Evolutionary conservation across 2,329 filamentous ascomycete genomes (phyloP).

Genomic region (Clonostachys sp.): DNA sequence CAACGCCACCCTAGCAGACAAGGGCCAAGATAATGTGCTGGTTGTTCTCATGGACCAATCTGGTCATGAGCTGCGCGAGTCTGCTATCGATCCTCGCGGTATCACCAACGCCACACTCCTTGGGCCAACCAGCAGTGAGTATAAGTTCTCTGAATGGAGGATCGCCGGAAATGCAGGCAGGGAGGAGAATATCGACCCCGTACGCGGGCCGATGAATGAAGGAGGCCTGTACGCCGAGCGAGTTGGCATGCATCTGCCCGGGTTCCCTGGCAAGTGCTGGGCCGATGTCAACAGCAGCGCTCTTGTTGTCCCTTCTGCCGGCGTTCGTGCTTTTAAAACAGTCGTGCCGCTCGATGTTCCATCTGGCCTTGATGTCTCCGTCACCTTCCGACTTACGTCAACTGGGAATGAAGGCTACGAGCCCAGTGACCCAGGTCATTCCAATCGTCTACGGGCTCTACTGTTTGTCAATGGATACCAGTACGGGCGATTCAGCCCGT

Average conservation of each 20-base stretch:
- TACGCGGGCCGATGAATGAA: conserved; percentile 52
- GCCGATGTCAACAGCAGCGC: conserved; percentile 20
- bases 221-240: conserved; percentile 55
- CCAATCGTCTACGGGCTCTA: conserved; percentile 39
- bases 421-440: conserved; percentile 15
- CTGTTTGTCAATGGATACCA: conserved; percentile 64
- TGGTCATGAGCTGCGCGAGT: conserved; percentile 49
- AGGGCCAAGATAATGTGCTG: conserved; percentile 35
- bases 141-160: conserved; percentile 48
- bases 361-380: conserved; percentile 45
- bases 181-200: conserved; percentile 45
- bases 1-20: conserved; percentile 35
- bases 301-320: conserved; percentile 38
- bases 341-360: conserved; percentile 45
- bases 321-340: conserved; percentile 52
- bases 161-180: conserved; percentile 53
- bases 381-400: conserved; percentile 48
- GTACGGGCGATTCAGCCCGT: conserved; percentile 54
- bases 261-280: conserved; percentile 45
- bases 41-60: conserved; percentile 57
- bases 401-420: conserved; percentile 31
- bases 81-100: conserved; percentile 42
- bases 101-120: conserved; percentile 47
- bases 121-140: conserved; percentile 17
- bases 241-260: conserved; percentile 54